Base-by-base conservation (phyloP, 2,329 filamentous ascomycete genomes). In the Rutstroemia sp. region DNA sequence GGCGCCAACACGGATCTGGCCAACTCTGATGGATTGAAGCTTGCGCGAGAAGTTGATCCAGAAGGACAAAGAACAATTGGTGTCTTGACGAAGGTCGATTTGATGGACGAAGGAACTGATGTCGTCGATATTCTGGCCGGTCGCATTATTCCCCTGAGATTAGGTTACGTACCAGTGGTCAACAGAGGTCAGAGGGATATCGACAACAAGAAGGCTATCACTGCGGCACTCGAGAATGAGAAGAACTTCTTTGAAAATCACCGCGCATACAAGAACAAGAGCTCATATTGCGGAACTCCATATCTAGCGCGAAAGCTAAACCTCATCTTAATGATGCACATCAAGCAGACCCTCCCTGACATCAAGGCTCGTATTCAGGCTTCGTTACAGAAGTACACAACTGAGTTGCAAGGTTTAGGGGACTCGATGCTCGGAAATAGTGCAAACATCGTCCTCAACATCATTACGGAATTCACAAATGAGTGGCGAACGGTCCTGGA, bases 321-420 rank as follows among this genome's bases (percentile, higher is more conserved):
- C 75, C 79, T 99, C 68, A 97, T 99, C 70, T 81, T 99, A 65
- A 97, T 99, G 92, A 99, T 99, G 94, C 94, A 99, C 78, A 99
- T 99, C 79, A 99, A 99, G 76, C 92, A 99, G 77, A 99, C 94
- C 1, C 82, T 99, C 14, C 94, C 94, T 42, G 94, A 99, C 70
- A 99, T 99, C 79, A 99, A 99, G 77, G 90, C 89, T 14, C 88
- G 95, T 62, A 99, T 99, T 66, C 83, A 88, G n/a, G 88, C 89
- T 64, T 96, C 92, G 14, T 78, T 99, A 59, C 87, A 92, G 70
- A 99, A 99, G 72, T 99, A 99, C 73, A 79, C 82, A 4, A 74
- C 83, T 44, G 94, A 99, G 73, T 80, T 99, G 21, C 77, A 83
- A 56, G 84, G 86, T 60, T 80, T 99, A 12, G 94, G 95, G 21